phyloP scores from a whole-genome alignment of 495 filamentous ascomycete species.

The Neurospora tetraspora region DNA sequence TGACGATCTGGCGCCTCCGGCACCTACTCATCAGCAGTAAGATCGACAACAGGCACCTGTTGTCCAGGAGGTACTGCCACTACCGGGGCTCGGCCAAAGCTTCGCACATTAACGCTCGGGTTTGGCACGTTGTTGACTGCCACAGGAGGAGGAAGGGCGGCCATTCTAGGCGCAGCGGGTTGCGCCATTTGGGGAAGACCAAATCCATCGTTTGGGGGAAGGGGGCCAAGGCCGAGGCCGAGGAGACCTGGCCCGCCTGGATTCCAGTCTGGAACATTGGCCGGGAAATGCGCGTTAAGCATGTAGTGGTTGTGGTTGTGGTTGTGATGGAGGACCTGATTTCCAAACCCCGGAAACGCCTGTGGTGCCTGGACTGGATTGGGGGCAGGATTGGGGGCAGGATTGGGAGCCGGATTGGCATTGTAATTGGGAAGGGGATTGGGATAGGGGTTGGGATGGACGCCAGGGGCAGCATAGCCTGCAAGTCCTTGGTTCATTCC shows the following conservation, averaged over 20 bases:
- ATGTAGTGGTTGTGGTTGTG: background rate
- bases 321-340: background rate
- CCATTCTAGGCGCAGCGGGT: background rate
- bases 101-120: background rate
- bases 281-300: background rate
- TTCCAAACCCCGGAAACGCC: background rate
- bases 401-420: background rate
- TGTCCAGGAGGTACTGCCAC: background rate
- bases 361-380: background rate
- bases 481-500: background rate
- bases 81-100: background rate
- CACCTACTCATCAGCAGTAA: background rate
- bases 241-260: background rate
- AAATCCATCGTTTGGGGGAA: background rate
- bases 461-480: background rate
- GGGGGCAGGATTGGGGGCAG: background rate
- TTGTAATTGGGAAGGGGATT: background rate
- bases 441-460: background rate
- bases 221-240: background rate
- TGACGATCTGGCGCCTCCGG: background rate
- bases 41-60: background rate
- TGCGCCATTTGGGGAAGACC: background rate
- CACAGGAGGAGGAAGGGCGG: background rate
- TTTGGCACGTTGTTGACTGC: background rate
- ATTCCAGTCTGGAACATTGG: background rate